Evolutionary conservation across 352 stramenopile genomes (phyloP), one percentile per base, ranked within the genome.

Genomic region (Phytophthora cactorum): DNA sequence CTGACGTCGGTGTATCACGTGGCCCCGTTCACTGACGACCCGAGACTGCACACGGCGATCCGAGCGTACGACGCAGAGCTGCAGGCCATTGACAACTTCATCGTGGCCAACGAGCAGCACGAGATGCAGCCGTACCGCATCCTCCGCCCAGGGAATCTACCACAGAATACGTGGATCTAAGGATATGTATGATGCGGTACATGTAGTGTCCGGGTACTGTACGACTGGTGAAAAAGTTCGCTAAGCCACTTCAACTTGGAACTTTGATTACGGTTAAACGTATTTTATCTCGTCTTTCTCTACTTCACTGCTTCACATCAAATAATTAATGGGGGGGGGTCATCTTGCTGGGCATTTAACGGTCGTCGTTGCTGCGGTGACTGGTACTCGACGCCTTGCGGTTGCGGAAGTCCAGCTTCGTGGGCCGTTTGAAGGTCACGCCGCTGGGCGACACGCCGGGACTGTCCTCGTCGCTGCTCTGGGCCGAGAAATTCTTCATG

Each of bases 401-500:
- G 27, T 52, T 57, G 31, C 75, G 73, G 28, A 82, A 81, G 45
- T 86, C 78, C 15, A 82, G 17, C 55, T 83, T 85, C 12, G 61
- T 74, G 7, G 64, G 49, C 9, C 53, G 54, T 45, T 81, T 82
- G 31, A 79, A 70, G 1, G 51, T 49, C 15, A 70, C 43, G 8
- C 63, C 47, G 12, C 68, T 76, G 31, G 67, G 65, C n/a, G 71
- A 59, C 39, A 25, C 46, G 45, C 50, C 28, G 14, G 52, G 47
- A n/a, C 54, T 68, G 38, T 12, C 60, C 12, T 66, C 52, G 27
- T 66, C 63, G 27, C 63, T 62, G 41, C 72, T 68, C 28, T 80
- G 75, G 4, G 32, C 44, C 8, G 78, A 87, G 31, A 89, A 92
- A 68, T 89, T 92, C 71, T 90, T 90, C 69, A 90, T 90, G 57